phyloP scores from a whole-genome alignment of 1,284 basidiomycete species.

The Neonothopanus nambi region DNA sequence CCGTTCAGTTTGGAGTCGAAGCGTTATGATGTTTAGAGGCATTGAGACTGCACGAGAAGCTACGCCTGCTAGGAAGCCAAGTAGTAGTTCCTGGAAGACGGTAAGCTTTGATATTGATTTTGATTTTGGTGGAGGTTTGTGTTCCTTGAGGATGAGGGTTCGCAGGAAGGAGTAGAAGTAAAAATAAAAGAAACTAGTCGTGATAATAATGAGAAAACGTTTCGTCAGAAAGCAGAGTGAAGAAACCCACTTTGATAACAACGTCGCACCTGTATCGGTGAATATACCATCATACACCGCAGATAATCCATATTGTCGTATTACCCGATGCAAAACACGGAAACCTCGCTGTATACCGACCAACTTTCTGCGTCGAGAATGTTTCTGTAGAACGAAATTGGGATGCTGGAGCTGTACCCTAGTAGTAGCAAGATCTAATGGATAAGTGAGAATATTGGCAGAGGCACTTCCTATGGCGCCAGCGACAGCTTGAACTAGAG shows the following conservation, averaged over 20 bases:
- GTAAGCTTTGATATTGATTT: slow-evolving; percentile 25
- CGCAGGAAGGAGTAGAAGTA: slow-evolving; percentile 44
- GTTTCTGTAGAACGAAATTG: slow-evolving; percentile 11
- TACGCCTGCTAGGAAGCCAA: slow-evolving; percentile 55
- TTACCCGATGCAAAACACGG: slow-evolving; percentile 36
- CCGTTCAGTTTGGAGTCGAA: slow-evolving; percentile 47
- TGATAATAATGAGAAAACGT: neutral
- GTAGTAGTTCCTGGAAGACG: slow-evolving; percentile 44
- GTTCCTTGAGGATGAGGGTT: slow-evolving; percentile 27
- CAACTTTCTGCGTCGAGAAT: no score
- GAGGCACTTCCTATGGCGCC: slow-evolving; percentile 55
- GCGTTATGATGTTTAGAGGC: slow-evolving; percentile 52
- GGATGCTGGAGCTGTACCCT: slow-evolving; percentile 36
- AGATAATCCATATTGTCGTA: slow-evolving; percentile 39
- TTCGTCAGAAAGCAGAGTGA: neutral
- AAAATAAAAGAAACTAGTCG: slow-evolving; percentile 47
- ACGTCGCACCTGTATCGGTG: slow-evolving; percentile 51
- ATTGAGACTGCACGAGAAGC: slow-evolving; percentile 54
- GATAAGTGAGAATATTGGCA: slow-evolving; percentile 53
- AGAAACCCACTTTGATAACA: slow-evolving; percentile 49
- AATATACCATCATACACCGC: slow-evolving; percentile 51
- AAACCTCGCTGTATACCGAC: slow-evolving; percentile 26
- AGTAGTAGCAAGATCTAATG: slow-evolving; percentile 54
- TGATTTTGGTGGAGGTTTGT: neutral
- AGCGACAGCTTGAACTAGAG: slow-evolving; percentile 55